Base-by-base conservation (phyloP, 2,329 filamentous ascomycete genomes). In the Nemania serpens region DNA sequence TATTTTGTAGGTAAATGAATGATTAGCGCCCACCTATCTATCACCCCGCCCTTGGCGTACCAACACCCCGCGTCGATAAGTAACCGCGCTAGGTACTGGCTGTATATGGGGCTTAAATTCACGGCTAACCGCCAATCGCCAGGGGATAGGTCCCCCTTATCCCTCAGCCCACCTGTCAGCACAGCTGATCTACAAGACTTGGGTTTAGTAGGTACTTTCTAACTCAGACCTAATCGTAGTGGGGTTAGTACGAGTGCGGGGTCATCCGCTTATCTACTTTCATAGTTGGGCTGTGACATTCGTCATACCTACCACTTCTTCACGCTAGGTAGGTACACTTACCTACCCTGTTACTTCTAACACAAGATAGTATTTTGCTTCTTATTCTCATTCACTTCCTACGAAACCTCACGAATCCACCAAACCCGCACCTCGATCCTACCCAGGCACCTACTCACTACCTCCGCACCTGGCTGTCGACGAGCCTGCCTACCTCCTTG, bases 141-240 rank as follows among this genome's bases (percentile, higher is more conserved):
- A n/a, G n/a, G n/a, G n/a, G n/a, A 7, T 29, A 29, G 25, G 25
- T 29, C 25, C 25, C 25, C 25, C 25, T 29, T 20, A 18, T 51
- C 51, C 29, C 55, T 55, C 55, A 59, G 52, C 55, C 58, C 55
- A 62, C 60, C n/a, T n/a, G n/a, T n/a, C 56, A 46, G 51, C 47
- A 43, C 60, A 62, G 60, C 60, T 62, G 55, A 62, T 59, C n/a
- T 9, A 47, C 25, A 51, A 50, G 55, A 48, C 51, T 51, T 54
- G 25, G 18, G 52, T 55, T 46, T 51, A 55, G 54, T 36, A 42
- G 59, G 42, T 25, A 9, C 17, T 13, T 15, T 36, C 17, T 25
- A 5, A 25, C 29, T 11, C 11, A 18, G 22, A 13, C 22, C 47
- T 6, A 43, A 41, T 9, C 55, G 41, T 47, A 41, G 55, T 33